Conservation (phyloP, 106 monocot genomes). For the Amphibolis antarctica region DNA sequence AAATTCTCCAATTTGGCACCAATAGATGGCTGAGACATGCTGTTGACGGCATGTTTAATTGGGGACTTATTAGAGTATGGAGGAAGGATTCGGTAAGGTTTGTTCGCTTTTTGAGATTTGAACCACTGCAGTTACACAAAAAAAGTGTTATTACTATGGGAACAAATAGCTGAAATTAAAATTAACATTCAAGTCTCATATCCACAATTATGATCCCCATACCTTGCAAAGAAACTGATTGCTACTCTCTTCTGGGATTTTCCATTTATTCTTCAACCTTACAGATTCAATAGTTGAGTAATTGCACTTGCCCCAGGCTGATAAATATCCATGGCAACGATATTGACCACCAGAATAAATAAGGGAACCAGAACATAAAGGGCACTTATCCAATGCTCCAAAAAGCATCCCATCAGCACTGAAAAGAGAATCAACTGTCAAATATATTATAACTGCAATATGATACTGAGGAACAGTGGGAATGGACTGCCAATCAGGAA, state of each 20-base stretch:
- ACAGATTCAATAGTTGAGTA: conserved; percentile 59
- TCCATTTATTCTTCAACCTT: conserved; percentile 74
- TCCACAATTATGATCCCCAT: not conserved
- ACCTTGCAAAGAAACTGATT: conserved; percentile 81
- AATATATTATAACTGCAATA: not conserved
- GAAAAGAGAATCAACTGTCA: not conserved
- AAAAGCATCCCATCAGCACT: conserved; percentile 99
- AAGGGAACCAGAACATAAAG: conserved; percentile 75
- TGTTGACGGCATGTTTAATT: conserved; percentile 4
- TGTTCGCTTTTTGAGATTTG: conserved; percentile 70
- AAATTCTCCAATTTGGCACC: conserved; percentile 40
- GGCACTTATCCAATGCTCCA: conserved; percentile 67
- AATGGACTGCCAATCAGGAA: too few relatives aligned
- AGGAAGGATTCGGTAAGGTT: conserved; percentile 65
- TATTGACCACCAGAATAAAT: conserved; percentile 59
- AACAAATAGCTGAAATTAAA: not conserved
- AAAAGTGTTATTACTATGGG: not conserved
- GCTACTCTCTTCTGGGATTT: conserved; percentile 53
- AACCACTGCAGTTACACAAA: conserved; percentile 65
- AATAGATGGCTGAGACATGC: conserved; percentile 19
- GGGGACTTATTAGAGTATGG: conserved; percentile 31
- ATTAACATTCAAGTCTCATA: not conserved
- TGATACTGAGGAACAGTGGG: not conserved
- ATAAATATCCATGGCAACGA: conserved; percentile 73
- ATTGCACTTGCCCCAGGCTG: conserved; percentile 95